A percentile compares a stretch with the other conserved stretches of the same genome.
These are phyloP conservation scores for Crucihimalaya himalaica DNA, from an alignment of 345 rosid genomes.

Conservation along the genomic window DNA sequence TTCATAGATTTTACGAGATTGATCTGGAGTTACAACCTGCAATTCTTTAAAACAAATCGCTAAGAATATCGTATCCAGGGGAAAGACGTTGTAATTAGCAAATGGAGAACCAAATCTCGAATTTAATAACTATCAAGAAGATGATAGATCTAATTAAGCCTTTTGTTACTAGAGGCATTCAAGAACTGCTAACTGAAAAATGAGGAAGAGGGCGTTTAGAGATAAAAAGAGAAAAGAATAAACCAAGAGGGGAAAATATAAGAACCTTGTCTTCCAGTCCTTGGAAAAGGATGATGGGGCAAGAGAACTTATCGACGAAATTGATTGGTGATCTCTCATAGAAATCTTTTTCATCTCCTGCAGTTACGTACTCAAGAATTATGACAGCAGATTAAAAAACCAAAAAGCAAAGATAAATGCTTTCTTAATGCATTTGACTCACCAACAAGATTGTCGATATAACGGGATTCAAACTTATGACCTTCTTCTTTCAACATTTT, in stretches of 20 bases:
- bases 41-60: neutral
- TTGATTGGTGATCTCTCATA: conserved; percentile 87
- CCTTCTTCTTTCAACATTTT: conserved; percentile 79
- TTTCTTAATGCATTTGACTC: conserved; percentile 29
- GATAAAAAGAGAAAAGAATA: neutral
- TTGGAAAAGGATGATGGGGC: conserved; percentile 93
- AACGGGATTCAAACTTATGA: conserved; percentile 88
- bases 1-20: conserved; percentile 78
- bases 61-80: neutral
- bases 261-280: conserved; percentile 93
- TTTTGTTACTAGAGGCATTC: neutral
- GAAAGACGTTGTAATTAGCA: neutral
- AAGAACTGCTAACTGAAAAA: neutral
- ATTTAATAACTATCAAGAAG: neutral
- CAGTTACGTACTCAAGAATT: conserved; percentile 25
- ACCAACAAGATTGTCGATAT: conserved; percentile 94
- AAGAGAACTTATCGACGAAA: conserved; percentile 80
- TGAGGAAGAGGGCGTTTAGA: neutral
- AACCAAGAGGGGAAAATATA: neutral
- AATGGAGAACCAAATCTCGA: neutral
- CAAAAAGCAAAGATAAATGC: conserved; percentile 1
- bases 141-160: conserved; percentile 4
- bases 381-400: conserved; percentile 16
- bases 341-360: conserved; percentile 74
- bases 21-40: conserved; percentile 90